Conservation (phyloP, 306 rosid species). For the Malus sylvestris region DNA sequence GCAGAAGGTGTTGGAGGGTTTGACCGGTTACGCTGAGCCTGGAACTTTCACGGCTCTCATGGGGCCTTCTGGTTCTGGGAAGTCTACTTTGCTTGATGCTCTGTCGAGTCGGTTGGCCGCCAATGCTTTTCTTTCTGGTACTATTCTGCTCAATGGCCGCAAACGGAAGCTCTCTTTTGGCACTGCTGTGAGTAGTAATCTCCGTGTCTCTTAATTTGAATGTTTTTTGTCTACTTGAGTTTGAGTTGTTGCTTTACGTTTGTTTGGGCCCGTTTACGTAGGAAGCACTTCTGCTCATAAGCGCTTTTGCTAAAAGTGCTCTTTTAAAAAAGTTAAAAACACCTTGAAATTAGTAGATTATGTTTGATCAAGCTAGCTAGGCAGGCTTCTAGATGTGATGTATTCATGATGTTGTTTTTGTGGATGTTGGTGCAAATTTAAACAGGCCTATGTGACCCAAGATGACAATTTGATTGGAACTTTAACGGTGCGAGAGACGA, state of each 20-base stretch:
- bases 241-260: background rate
- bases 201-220: background rate
- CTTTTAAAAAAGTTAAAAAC: background rate
- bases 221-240: background rate
- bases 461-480: slow-evolving; percentile 96
- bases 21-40: slow-evolving; percentile 91
- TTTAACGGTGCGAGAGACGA: slow-evolving; percentile 77
- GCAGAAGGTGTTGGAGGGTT: slow-evolving; percentile 76
- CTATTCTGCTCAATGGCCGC: slow-evolving; percentile 84
- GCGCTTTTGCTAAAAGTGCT: background rate
- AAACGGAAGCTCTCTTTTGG: slow-evolving; percentile 92
- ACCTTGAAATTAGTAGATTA: background rate
- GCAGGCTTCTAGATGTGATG: background rate
- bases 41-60: slow-evolving; percentile 85
- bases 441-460: slow-evolving; percentile 94
- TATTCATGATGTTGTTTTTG: background rate
- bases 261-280: background rate
- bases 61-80: slow-evolving; percentile 99
- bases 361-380: background rate
- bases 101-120: slow-evolving; percentile 93
- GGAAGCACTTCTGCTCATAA: background rate
- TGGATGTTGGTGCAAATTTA: background rate
- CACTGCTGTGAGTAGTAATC: slow-evolving; percentile 57
- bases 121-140: slow-evolving; percentile 79
- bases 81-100: slow-evolving; percentile 89